Percentiles rank a stretch among this genome's conserved stretches.
Evolutionary conservation across 768 basidiomycete genomes (phyloP).

Genomic region (Lactarius akahatsu): DNA sequence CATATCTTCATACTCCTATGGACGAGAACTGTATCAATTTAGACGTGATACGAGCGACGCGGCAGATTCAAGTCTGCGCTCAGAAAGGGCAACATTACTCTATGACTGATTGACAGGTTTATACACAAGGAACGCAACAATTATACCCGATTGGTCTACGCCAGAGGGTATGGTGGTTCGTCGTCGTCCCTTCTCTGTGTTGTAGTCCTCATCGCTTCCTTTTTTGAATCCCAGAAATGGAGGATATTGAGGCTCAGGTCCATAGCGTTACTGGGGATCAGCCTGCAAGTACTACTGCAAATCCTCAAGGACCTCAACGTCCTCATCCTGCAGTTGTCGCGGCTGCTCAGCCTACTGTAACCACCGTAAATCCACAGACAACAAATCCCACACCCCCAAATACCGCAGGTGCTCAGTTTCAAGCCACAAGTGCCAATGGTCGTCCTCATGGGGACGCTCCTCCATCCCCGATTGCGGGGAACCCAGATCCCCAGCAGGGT

Average conservation of each 20-base stretch:
- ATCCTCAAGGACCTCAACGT: not conserved
- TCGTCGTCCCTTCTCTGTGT: too few species aligned
- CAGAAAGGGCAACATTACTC: too few species aligned
- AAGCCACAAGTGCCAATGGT: not conserved
- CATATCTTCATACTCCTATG: too few species aligned
- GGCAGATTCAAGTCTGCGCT: too few species aligned
- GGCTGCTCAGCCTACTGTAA: not conserved
- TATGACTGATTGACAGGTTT: too few species aligned
- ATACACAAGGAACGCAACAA: too few species aligned
- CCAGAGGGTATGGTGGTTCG: too few species aligned
- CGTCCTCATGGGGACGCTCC: not conserved
- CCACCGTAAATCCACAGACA: not conserved
- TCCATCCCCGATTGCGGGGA: not conserved
- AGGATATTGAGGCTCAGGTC: not conserved
- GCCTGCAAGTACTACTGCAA: not conserved
- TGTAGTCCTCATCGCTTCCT: not conserved
- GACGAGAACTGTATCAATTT: too few species aligned
- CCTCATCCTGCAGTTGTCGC: not conserved
- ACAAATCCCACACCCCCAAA: not conserved
- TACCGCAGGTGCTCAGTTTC: not conserved
- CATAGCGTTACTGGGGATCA: not conserved
- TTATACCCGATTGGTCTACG: too few species aligned
- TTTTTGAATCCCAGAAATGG: not conserved
- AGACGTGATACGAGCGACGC: too few species aligned
- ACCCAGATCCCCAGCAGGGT: not conserved